A percentile compares a stretch with the other conserved stretches of the same genome.
These are phyloP conservation scores for Naganishia vaughanmartiniae DNA, from an alignment of 768 basidiomycete genomes.

Conservation along the genomic window DNA sequence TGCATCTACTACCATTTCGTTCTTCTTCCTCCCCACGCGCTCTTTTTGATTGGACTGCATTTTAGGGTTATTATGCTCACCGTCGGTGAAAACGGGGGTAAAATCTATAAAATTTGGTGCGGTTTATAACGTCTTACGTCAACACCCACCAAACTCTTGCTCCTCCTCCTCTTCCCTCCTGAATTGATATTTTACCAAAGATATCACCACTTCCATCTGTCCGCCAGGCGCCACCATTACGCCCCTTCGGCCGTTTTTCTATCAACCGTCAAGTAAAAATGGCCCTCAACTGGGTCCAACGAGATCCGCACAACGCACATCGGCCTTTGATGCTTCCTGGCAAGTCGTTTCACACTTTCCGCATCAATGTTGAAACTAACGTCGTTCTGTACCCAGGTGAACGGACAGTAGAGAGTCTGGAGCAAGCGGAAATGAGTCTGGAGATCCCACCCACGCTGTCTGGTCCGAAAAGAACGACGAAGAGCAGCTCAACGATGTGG, in stretches of 20 bases:
- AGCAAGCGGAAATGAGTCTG: neutral
- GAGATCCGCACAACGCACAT: neutral
- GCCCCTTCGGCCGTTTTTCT: no score
- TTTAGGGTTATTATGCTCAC: no score
- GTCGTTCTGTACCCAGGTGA: neutral
- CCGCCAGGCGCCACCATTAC: no score
- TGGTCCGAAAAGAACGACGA: conserved; percentile 1
- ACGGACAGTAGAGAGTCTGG: neutral
- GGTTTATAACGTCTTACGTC: no score
- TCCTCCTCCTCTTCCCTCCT: no score
- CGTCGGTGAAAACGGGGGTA: no score
- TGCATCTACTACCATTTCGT: neutral
- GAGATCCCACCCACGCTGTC: conserved; percentile 4
- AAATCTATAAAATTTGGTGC: no score
- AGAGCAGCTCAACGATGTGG: conserved; percentile 3
- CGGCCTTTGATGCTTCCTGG: neutral
- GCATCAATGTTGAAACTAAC: neutral
- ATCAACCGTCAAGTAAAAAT: neutral
- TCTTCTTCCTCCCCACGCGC: neutral
- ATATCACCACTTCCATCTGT: no score
- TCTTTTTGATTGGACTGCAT: neutral
- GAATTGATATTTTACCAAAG: no score
- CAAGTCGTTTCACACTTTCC: neutral
- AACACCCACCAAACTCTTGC: no score
- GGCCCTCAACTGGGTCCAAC: conserved; percentile 14